phyloP scores from a whole-genome alignment of 306 rosid species.

The Cucumis melo region DNA sequence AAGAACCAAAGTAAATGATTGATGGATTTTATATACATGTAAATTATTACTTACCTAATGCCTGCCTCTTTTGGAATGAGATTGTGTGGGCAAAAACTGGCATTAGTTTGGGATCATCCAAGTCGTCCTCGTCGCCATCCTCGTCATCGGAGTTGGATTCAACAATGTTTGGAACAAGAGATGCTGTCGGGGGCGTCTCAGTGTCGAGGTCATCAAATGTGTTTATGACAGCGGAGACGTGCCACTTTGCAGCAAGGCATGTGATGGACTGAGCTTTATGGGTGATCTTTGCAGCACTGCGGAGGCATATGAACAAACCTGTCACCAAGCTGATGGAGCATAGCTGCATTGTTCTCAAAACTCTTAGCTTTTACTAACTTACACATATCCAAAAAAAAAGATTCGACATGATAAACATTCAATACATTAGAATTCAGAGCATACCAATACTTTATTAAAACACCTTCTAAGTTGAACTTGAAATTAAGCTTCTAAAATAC shows the following conservation, averaged over 20 bases:
- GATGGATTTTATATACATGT: neutral
- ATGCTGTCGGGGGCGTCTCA: constrained; percentile 34
- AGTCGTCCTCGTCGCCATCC: constrained; percentile 52
- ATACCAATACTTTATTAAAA: too few relatives aligned
- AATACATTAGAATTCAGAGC: neutral
- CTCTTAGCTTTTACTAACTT: neutral
- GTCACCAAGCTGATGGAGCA: constrained; percentile 63
- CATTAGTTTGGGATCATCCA: constrained; percentile 47
- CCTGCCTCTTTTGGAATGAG: constrained; percentile 82
- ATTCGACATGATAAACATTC: neutral
- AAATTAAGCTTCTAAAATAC: too few relatives aligned
- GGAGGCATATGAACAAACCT: constrained; percentile 62
- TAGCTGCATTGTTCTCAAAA: constrained; percentile 26
- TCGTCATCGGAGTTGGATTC: constrained; percentile 41
- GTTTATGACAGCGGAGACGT: constrained; percentile 54
- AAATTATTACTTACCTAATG: constrained; percentile 49
- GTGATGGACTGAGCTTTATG: constrained; percentile 79
- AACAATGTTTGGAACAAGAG: constrained; percentile 13
- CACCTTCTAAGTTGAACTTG: too few relatives aligned
- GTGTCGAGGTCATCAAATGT: constrained; percentile 47
- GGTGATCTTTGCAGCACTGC: constrained; percentile 71
- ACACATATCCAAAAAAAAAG: neutral
- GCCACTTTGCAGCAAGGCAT: constrained; percentile 86
- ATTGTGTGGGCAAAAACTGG: constrained; percentile 56
- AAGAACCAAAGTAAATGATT: neutral